Percentiles rank a stretch among this genome's conserved stretches.
phyloP scores from a whole-genome alignment of 2,329 filamentous ascomycete genomes.

The Sarocladiaceae sp. region DNA sequence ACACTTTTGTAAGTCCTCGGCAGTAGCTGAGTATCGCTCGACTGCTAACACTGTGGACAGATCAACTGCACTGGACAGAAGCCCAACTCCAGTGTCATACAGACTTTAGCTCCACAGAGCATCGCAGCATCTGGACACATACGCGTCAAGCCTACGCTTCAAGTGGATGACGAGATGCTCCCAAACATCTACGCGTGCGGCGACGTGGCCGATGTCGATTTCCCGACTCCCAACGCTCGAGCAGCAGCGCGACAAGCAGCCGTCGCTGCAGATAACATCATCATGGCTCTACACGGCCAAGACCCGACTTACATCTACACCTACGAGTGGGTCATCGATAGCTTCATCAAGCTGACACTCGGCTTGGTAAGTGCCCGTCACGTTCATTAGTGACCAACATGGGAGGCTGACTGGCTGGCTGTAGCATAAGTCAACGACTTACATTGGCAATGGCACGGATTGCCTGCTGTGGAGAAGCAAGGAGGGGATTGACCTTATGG shows the following conservation, averaged over 20 bases:
- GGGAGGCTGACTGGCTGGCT: not conserved
- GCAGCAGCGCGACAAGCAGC: conserved; percentile 47
- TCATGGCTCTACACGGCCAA: conserved; percentile 36
- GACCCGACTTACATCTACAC: conserved; percentile 31
- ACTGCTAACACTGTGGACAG: conserved; percentile 22
- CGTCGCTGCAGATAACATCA: conserved; percentile 48
- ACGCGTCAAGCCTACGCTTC: conserved; percentile 48
- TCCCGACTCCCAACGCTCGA: conserved; percentile 45
- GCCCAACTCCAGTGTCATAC: conserved; percentile 46
- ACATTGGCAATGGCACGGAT: conserved; percentile 35
- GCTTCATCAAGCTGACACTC: conserved; percentile 46
- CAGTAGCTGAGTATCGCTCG: too few relatives aligned
- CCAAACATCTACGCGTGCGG: conserved; percentile 56
- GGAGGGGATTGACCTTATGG: conserved; percentile 39
- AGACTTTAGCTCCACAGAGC: conserved; percentile 31
- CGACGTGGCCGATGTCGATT: conserved; percentile 50
- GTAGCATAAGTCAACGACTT: conserved; percentile 38
- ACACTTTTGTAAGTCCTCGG: conserved; percentile 37
- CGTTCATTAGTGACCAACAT: conserved; percentile 1
- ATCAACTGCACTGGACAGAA: conserved; percentile 55
- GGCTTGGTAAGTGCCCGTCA: conserved; percentile 36
- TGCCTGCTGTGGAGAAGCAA: conserved; percentile 35
- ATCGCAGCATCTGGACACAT: conserved; percentile 44
- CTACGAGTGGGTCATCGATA: conserved; percentile 37
- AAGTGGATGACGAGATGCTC: conserved; percentile 41